Evolutionary conservation across 2,329 filamentous ascomycete genomes (phyloP), one percentile per base, ranked within the genome.

Genomic region (Fonsecaea pugnacius): DNA sequence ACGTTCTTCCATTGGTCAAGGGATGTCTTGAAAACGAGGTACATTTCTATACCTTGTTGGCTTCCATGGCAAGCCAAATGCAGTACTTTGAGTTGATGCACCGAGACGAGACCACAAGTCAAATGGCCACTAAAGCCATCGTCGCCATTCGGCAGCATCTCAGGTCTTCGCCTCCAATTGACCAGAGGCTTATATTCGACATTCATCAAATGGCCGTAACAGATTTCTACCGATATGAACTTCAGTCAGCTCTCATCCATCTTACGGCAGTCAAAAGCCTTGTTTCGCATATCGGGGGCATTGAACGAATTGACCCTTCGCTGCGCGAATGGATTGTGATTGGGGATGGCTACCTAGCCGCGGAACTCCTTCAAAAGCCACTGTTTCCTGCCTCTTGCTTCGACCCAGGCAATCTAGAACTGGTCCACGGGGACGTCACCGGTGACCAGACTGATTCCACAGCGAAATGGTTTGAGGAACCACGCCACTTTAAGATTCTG

Each of bases 151-250:
- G 57, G 8, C 48, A 9, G n/a, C n/a, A 60, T 40, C 40, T 60
- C 24, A 21, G 33, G 21, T 51, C 57, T 7, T 35, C 40, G 14
- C 57, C 57, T 16, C 30, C 18, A 18, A 52, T 60, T 27, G 43
- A 36, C 32, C 57, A 60, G 27, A 60, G 57, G 18, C 46, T 60
- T 24, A 43, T 60, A 9, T 60, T 60, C 18, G 57, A 60, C 38
- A 60, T 60, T 6, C 46, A 60, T 30, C 43, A 60, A 52, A 30
- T 60, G 57, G 57, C 57, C 8, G 57, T 60, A 1, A 52, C 46
- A n/a, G 57, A 60, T n/a, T 60, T 60, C 33, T 60, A 60, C 32
- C 57, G 57, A 27, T 60, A 51, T 27, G 43, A 60, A 35, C 40
- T 60, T 9, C n/a, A 60, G 14, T 50, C 57, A 4, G 40, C 40